Evolutionary conservation across 345 rosid genomes (phyloP), one percentile per base, ranked within the genome.

Genomic region (Odontarrhena argentea): DNA sequence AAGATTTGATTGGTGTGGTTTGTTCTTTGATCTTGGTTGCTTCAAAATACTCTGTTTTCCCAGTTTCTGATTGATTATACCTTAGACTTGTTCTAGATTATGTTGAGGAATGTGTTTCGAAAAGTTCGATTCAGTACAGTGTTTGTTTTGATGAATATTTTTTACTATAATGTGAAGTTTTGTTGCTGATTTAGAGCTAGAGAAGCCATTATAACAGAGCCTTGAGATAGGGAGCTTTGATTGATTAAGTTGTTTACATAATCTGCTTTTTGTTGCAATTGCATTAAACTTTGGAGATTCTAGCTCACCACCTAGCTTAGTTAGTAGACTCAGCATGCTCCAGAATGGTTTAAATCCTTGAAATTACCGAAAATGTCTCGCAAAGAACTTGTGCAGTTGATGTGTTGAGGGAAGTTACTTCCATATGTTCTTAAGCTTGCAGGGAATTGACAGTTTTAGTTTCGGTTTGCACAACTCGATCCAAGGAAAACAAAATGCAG

Each of bases 1-100:
- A 82, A 78, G 66, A 73, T 93, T 68, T 93, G 80, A 72, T 15
- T 12, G 8, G 48, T 7, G 55, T 3, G 18, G 36, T 51, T 40
- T 35, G 24, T 34, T 66, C 26, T 45, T 46, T n/a, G 9, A 13
- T 45, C 8, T 36, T 56, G 9, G 64, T 63, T 67, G 36, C 47
- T 45, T 37, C 36, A 28, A 22, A 38, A 1, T 12, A 0, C 38
- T 34, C 57, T 0, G 1, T 12, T 65, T 57, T 50, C 1, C 52
- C n/a, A 43, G 8, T 50, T 7, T 55, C 11, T 65, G 49, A 32
- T 18, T 65, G 12, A 11, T 13, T 9, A 32, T 32, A 32, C 36
- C 36, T 3, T 2, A 32, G 7, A 14, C 6, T 44, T 48, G 43
- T 15, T 22, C 3, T 34, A 34, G 14, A 34, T 35, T 50, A 3